Evolutionary conservation across 768 basidiomycete genomes (phyloP).

Genomic region (Tulasnella sp.): DNA sequence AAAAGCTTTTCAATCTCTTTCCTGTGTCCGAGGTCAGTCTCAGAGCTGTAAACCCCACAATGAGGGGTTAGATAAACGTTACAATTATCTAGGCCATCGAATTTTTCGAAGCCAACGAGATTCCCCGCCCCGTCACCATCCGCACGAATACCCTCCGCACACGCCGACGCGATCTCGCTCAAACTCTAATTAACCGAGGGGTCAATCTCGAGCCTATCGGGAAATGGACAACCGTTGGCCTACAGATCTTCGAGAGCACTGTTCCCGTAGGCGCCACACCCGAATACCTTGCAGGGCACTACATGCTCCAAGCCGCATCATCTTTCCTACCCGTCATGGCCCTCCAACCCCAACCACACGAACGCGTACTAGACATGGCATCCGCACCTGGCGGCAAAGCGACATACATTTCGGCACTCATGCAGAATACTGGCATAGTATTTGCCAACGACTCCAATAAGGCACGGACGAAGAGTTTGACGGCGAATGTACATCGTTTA

Average conservation of each 20-base stretch:
- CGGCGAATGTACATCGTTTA: conserved; percentile 90
- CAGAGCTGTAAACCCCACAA: conserved; percentile 21
- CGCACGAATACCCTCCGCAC: conserved; percentile 94
- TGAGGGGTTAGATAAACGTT: too few species aligned
- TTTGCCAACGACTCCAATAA: conserved; percentile 98
- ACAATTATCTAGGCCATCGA: conserved; percentile 63
- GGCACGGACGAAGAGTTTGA: conserved; percentile 86
- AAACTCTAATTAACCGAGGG: conserved; percentile 86
- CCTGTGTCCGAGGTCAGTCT: conserved; percentile 86
- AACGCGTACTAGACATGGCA: conserved; percentile 96
- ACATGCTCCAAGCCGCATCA: conserved; percentile 98
- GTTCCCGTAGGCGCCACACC: conserved; percentile 97
- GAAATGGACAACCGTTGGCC: conserved; percentile 97
- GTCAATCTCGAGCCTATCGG: conserved; percentile 97
- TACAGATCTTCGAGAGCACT: conserved; percentile 95
- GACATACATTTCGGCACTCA: conserved; percentile 90
- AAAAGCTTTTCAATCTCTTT: conserved; percentile 91
- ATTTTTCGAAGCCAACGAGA: conserved; percentile 97
- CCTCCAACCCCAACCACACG: conserved; percentile 81
- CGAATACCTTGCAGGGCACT: conserved; percentile 97
- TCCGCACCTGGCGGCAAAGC: conserved; percentile 98
- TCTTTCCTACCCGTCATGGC: conserved; percentile 99
- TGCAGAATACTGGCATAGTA: conserved; percentile 95
- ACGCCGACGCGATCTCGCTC: conserved; percentile 86
- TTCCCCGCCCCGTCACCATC: conserved; percentile 92